Evolutionary conservation across 1,284 basidiomycete species (phyloP).

Genomic region (Kalmanozyma brasiliensis): DNA sequence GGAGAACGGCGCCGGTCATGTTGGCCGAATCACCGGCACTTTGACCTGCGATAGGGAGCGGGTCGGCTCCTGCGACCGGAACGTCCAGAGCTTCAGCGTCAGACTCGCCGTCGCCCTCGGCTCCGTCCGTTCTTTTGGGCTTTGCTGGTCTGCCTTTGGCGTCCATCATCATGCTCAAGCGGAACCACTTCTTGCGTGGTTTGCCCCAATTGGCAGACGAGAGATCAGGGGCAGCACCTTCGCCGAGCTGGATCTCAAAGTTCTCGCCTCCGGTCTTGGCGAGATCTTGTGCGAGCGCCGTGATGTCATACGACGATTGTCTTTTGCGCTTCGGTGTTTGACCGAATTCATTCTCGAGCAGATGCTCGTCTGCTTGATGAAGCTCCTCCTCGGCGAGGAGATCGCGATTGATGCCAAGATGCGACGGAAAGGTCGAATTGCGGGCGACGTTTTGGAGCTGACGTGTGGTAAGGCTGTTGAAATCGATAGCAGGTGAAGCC

Average conservation of each 20-base stretch:
- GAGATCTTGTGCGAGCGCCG: conserved; percentile 31
- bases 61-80: conserved; percentile 3
- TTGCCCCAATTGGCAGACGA: conserved; percentile 53
- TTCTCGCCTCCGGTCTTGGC: conserved; percentile 35
- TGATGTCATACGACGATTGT: conserved; percentile 16
- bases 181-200: conserved; percentile 54
- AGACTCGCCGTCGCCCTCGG: conserved; percentile 33
- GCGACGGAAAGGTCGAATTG: conserved; percentile 46
- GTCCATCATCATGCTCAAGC: conserved; percentile 46
- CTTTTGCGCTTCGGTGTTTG: conserved; percentile 15
- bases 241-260: conserved; percentile 43
- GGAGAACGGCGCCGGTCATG: conserved; percentile 6
- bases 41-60: conserved; percentile 1
- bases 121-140: conserved; percentile 23
- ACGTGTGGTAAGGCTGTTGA: conserved; percentile 45
- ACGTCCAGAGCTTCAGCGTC: conserved; percentile 25
- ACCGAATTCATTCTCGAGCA: conserved; percentile 25
- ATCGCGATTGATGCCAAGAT: conserved; percentile 52
- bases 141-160: conserved; percentile 35
- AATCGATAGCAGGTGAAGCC: conserved; percentile 25
- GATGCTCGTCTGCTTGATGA: conserved; percentile 5
- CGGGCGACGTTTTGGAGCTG: conserved; percentile 57
- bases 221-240: conserved; percentile 30
- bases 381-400: conserved; percentile 29
- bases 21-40: conserved; percentile 13